Conservation (phyloP, 345 rosid species). For the Adansonia digitata region DNA sequence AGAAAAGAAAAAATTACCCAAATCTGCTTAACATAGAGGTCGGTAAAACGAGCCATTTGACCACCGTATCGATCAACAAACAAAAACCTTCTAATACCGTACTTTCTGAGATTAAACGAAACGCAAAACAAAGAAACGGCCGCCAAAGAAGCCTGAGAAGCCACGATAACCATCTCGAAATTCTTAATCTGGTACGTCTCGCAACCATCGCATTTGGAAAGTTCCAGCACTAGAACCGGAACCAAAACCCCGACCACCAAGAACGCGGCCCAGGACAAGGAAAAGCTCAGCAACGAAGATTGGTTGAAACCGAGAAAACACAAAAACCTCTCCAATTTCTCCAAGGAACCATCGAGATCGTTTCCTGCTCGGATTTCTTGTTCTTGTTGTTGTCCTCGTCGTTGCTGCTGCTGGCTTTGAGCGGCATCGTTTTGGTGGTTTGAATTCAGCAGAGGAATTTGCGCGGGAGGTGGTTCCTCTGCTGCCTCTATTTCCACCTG, state of each 20-base stretch:
- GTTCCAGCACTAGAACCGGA: slow-evolving; percentile 61
- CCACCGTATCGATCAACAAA: slow-evolving; percentile 67
- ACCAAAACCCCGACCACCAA: slow-evolving; percentile 43
- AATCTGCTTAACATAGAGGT: slow-evolving; percentile 53
- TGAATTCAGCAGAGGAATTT: slow-evolving; percentile 46
- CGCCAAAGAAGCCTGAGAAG: slow-evolving; percentile 75
- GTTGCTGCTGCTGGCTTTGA: slow-evolving; percentile 5
- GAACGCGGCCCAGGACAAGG: slow-evolving; percentile 66
- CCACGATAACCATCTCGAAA: slow-evolving; percentile 69
- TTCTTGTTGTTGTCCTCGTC: too few species aligned
- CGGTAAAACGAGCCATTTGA: slow-evolving; percentile 39
- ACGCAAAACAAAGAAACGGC: slow-evolving; percentile 72
- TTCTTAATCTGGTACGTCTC: slow-evolving; percentile 52
- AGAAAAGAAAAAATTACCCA: slow-evolving; percentile 30
- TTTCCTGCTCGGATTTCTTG: slow-evolving; percentile 13
- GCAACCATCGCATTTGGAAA: slow-evolving; percentile 49
- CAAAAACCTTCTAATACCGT: slow-evolving; percentile 61
- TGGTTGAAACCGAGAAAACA: slow-evolving; percentile 66
- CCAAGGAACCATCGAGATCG: slow-evolving; percentile 42
- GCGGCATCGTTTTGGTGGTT: slow-evolving; percentile 16
- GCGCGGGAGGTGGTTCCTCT: slow-evolving; percentile 24
- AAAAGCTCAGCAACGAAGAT: slow-evolving; percentile 39
- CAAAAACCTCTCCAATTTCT: slow-evolving; percentile 48
- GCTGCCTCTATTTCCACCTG: too few species aligned
- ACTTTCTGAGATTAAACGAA: slow-evolving; percentile 69